Evolutionary conservation across 208 protist species (phyloP), one percentile per base, ranked within the genome.

Genomic region (Trypanosoma melophagium): DNA sequence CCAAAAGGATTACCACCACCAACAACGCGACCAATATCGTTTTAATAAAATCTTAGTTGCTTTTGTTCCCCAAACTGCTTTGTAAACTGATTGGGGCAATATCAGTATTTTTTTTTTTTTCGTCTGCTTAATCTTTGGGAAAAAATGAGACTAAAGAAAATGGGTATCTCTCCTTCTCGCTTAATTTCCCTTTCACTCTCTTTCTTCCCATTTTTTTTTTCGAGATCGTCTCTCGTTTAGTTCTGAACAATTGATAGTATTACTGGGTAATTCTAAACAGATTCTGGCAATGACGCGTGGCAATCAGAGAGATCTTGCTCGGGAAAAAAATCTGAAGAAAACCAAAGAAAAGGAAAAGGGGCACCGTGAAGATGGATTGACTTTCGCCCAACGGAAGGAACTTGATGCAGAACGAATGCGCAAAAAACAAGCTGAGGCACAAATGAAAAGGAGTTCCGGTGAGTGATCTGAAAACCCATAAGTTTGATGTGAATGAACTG

Each of bases 281-380:
- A n/a, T 50, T 28, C 14, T 13, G 45, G 42, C 50, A 72, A 97
- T 97, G 92, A 74, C 92, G 60, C 89, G 92, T 35, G 92, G 92
- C 7, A 95, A 97, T 56, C 92, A 97, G 77, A 79, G 92, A 50
- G 89, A 97, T 55, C 87, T 93, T 64, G 92, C 89, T 7, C 84
- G 92, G 21, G 89, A 94, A 73, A 97, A 95, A 66, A 86, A 88
- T 49, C 41, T 80, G 41, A 94, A 93, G 73, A 97, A 97, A 71
- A 58, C 78, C 41, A 69, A 83, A 38, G 84, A 94, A 7, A 89
- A 90, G 62, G 60, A 44, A 21, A 95, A 94, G 50, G 87, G 84
- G n/a, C 55, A 83, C 22, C 82, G 92, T 31, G 71, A 79, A 1
- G 88, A 97, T 66, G 89, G 85, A 53, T 52, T 93, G 21, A 78